Evolutionary conservation across 371 early-diverging fungal species (phyloP), one percentile per base, ranked within the genome.

Genomic region (Mucor lusitanicus): DNA sequence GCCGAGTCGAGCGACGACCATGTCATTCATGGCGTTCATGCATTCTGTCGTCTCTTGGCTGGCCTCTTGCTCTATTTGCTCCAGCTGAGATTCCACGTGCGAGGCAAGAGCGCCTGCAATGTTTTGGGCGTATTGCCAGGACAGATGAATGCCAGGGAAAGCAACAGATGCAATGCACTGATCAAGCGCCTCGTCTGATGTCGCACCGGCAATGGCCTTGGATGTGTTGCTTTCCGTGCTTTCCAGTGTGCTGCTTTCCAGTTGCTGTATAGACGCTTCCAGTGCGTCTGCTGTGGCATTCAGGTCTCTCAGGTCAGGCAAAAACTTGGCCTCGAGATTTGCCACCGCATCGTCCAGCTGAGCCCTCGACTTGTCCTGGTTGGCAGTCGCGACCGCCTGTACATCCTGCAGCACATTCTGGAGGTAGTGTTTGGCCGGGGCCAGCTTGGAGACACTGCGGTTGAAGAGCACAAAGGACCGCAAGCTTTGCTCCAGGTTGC

Each of bases 381-480:
- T 92, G 25, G 80, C 73, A 53, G 86, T 81, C 4, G 87, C 75
- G 11, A 92, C 67, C 6, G 80, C 61, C 19, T 78, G 68, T 50
- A 92, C 75, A 65, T 96, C 96, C 50, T 69, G 71, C 56, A 96
- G 76, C 25, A 97, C 80, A 70, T 96, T 93, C 63, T 85, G 80
- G n/a, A 97, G 82, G 71, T 94, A 99, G 66, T 89, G 86, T 79
- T 96, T 94, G 44, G 96, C 97, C 0, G 99, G 99, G 0, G 92
- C 90, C 25, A 97, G 82, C 81, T 99, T 99, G 61, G 96, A 94
- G 69, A 91, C 91, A 61, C 92, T 86, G 23, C 99, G 92, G 80
- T 98, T 96, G 73, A 95, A 95, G 7, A 99, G 87, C 6, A 95
- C 92, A 80, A 97, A 99, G 0, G 91, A 86, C 62, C 95, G 92